Evolutionary conservation across 1,284 basidiomycete species (phyloP).

Genomic region (Athelia sp.): DNA sequence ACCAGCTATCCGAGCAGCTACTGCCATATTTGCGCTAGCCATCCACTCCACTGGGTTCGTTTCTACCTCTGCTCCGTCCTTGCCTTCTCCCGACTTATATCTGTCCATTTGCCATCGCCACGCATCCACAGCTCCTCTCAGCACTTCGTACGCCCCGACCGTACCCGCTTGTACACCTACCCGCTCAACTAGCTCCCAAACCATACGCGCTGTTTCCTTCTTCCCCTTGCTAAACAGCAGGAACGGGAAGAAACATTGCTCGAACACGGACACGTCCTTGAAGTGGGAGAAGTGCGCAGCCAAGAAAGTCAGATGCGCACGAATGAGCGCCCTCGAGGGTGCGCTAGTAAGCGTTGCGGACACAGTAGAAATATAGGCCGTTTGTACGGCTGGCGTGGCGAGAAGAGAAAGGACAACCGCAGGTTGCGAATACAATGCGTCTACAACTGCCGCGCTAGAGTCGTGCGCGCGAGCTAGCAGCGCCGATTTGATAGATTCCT

Average conservation of each 20-base stretch:
- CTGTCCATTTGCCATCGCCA: slow-evolving; percentile 28
- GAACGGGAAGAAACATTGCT: slow-evolving; percentile 64
- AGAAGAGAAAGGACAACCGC: slow-evolving; percentile 41
- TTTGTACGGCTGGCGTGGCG: slow-evolving; percentile 20
- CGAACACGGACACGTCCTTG: slow-evolving; percentile 41
- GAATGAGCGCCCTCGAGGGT: slow-evolving; percentile 49
- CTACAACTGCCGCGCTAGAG: slow-evolving; percentile 51
- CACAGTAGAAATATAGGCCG: slow-evolving; percentile 48
- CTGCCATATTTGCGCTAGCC: slow-evolving; percentile 42
- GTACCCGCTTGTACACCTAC: slow-evolving; percentile 21
- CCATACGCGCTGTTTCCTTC: slow-evolving; percentile 52
- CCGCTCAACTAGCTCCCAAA: slow-evolving; percentile 58
- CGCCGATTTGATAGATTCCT: slow-evolving; percentile 49
- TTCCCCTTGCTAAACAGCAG: slow-evolving; percentile 70
- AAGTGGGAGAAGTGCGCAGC: slow-evolving; percentile 37
- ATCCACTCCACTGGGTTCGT: slow-evolving; percentile 37
- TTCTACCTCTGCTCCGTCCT: slow-evolving; percentile 29
- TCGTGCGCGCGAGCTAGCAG: slow-evolving; percentile 67
- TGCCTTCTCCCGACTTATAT: slow-evolving; percentile 22
- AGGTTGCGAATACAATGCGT: slow-evolving; percentile 58
- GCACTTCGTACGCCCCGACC: slow-evolving; percentile 31
- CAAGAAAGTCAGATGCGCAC: slow-evolving; percentile 63
- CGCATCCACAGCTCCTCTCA: slow-evolving; percentile 42
- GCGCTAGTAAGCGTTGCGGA: slow-evolving; percentile 35
- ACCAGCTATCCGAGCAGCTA: slow-evolving; percentile 65